Conservation (phyloP, 208 protist species). For the Wallacemonas sp. region DNA sequence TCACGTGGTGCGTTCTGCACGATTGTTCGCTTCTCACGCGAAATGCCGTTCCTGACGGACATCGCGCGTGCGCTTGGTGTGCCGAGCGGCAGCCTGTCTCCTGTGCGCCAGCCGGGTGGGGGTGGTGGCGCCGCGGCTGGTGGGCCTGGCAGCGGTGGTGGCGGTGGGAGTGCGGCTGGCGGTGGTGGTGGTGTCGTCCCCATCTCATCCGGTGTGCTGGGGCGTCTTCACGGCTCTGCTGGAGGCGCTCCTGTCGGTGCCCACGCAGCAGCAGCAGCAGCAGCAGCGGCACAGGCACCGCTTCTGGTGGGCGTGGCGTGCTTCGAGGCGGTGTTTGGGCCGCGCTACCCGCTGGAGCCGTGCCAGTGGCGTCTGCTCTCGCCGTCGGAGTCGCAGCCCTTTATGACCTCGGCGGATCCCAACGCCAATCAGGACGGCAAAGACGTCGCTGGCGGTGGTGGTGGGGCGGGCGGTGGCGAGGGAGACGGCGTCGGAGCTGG, state of each 20-base stretch:
- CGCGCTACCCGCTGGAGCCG: conserved; percentile 42
- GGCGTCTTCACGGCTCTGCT: not conserved
- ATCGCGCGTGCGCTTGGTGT: not conserved
- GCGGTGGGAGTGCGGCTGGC: not conserved
- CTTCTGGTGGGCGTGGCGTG: conserved; percentile 26
- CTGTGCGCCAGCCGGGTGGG: no score
- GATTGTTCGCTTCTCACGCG: conserved; percentile 1
- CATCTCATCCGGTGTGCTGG: not conserved
- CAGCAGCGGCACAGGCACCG: not conserved
- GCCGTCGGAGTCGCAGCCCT: conserved; percentile 1
- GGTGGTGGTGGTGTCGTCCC: not conserved
- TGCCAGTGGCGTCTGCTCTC: conserved; percentile 42
- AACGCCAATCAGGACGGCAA: no score
- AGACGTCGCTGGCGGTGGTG: no score
- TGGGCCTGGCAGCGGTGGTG: not conserved
- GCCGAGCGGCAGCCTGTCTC: no score
- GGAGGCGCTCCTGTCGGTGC: no score
- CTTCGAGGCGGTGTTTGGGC: conserved; percentile 39
- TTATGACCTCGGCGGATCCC: not conserved
- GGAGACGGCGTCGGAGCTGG: not conserved
- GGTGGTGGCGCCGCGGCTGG: no score
- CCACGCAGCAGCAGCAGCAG: no score
- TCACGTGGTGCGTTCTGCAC: not conserved
- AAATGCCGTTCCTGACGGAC: conserved; percentile 8
- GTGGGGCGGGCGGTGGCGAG: not conserved